Conservation (phyloP, 805 yeast genomes). For the Candida lessepsii region DNA sequence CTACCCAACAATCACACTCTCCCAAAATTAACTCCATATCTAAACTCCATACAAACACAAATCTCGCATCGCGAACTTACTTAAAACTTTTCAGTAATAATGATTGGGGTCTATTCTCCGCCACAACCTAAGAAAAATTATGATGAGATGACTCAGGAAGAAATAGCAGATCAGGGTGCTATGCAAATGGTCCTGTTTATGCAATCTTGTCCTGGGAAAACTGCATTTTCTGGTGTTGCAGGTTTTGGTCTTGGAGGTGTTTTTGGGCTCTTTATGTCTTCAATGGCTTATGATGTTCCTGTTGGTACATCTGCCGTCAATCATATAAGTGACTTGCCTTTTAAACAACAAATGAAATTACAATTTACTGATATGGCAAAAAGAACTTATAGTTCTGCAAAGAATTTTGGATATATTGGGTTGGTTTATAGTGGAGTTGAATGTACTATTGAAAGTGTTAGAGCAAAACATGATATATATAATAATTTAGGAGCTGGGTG, state of each 20-base stretch:
- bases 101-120: conserved; percentile 44
- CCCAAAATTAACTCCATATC: neutral
- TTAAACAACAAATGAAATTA: conserved; percentile 86
- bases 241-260: conserved; percentile 95
- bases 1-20: too few relatives aligned
- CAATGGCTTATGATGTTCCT: conserved; percentile 79
- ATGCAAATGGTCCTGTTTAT: conserved; percentile 75
- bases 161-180: conserved; percentile 91
- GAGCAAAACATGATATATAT: conserved; percentile 90
- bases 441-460: conserved; percentile 76
- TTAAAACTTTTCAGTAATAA: conserved; percentile 10
- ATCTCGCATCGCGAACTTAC: conserved; percentile 3
- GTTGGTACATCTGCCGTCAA: conserved; percentile 53
- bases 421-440: conserved; percentile 90
- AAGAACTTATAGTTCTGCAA: conserved; percentile 85
- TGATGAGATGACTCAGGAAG: conserved; percentile 78
- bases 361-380: conserved; percentile 92
- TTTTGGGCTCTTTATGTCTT: conserved; percentile 92
- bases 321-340: conserved; percentile 78
- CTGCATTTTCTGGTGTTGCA: conserved; percentile 86
- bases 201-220: conserved; percentile 94
- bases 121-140: conserved; percentile 26
- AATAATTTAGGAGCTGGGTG: conserved; percentile 95
- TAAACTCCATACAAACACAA: neutral
- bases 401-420: conserved; percentile 92